Evolutionary conservation across 106 monocot genomes (phyloP).

Genomic region (Narthecium ossifragum): DNA sequence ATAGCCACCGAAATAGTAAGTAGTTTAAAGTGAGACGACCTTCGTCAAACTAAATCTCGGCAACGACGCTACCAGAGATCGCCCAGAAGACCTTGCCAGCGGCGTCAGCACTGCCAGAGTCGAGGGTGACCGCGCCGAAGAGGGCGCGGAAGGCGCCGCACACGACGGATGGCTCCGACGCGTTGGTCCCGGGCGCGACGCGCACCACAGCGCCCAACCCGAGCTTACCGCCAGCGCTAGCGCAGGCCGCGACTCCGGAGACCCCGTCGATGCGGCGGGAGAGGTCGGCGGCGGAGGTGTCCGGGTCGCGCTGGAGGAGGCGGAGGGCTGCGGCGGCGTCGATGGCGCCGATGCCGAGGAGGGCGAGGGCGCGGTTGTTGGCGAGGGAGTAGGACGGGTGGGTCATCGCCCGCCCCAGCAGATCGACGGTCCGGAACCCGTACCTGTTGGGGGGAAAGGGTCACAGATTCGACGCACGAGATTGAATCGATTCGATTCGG

Average conservation of each 20-base stretch:
- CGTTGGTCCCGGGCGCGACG: neutral
- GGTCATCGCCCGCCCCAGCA: neutral
- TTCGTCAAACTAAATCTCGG: neutral
- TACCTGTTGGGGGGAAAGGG: neutral
- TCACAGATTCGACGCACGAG: too few relatives aligned
- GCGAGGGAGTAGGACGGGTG: neutral
- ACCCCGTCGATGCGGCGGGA: neutral
- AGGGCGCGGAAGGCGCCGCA: constrained; percentile 1
- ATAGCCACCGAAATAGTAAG: too few relatives aligned
- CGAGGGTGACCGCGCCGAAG: neutral
- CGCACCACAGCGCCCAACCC: neutral
- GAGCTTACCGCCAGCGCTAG: neutral
- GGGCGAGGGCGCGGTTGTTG: neutral
- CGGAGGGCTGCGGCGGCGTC: neutral
- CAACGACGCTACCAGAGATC: neutral
- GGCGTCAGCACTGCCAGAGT: neutral
- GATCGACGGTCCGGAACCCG: neutral
- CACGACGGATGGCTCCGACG: neutral
- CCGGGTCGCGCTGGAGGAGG: neutral
- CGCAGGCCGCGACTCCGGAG: neutral
- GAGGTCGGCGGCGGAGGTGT: neutral
- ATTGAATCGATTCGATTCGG: too few relatives aligned
- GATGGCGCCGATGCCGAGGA: neutral
- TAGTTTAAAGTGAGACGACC: too few relatives aligned
- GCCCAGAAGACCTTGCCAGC: neutral